Conservation (phyloP, 192 early-diverging fungal genomes). For the Rhizophagus clarus region DNA sequence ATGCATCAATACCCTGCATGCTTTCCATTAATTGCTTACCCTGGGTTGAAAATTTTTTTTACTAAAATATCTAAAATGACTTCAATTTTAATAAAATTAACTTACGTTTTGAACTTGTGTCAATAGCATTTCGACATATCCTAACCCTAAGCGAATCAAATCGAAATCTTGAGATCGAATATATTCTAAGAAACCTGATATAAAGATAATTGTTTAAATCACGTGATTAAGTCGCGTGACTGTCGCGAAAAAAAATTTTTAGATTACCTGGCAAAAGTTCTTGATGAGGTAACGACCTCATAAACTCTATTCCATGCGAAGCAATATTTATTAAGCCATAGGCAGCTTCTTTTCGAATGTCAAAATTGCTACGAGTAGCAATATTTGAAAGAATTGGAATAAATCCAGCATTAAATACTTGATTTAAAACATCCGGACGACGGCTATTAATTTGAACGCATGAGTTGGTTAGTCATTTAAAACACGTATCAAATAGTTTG, state of each 20-base stretch:
- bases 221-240: not conserved
- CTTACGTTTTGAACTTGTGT: constrained; percentile 47
- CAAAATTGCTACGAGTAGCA: constrained; percentile 62
- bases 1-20: constrained; percentile 56
- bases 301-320: constrained; percentile 50
- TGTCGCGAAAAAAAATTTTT: not conserved
- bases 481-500: not conserved
- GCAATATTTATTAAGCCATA: constrained; percentile 67
- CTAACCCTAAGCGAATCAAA: constrained; percentile 63
- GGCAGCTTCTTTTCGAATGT: constrained; percentile 70
- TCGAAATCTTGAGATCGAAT: constrained; percentile 63
- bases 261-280: constrained; percentile 44
- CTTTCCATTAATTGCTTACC: constrained; percentile 30
- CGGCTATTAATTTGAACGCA: constrained; percentile 9
- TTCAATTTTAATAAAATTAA: not conserved
- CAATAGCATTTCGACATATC: constrained; percentile 59
- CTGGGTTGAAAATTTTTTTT: not conserved
- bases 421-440: constrained; percentile 42
- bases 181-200: constrained; percentile 56
- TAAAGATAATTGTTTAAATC: not conserved
- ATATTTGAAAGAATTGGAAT: constrained; percentile 59
- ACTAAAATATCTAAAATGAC: no score
- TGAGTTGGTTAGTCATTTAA: not conserved
- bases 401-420: constrained; percentile 54
- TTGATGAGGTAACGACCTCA: constrained; percentile 45